A percentile compares a stretch with the other conserved stretches of the same genome.
Conservation (phyloP, 495 filamentous ascomycete species). For the Podospora pseudoanserina region DNA sequence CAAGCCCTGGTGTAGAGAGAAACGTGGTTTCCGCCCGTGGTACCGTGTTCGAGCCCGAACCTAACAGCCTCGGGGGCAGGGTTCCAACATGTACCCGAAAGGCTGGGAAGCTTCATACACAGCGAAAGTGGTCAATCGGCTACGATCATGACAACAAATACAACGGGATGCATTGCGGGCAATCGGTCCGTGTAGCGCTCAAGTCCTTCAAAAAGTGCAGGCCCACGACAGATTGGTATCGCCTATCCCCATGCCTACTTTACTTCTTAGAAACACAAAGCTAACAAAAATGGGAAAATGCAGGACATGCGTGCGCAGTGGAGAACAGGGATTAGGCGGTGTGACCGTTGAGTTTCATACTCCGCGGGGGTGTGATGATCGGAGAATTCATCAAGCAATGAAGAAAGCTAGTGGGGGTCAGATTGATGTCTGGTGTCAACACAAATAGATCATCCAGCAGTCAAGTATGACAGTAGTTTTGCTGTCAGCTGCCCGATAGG, state of each 20-base stretch:
- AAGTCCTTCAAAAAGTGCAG: constrained; percentile 4
- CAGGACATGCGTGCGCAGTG: constrained; percentile 10
- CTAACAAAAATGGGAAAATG: neutral
- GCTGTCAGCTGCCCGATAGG: neutral
- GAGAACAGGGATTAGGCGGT: neutral
- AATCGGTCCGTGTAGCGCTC: constrained; percentile 7
- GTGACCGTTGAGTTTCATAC: constrained; percentile 19
- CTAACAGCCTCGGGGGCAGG: neutral
- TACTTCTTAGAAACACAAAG: neutral
- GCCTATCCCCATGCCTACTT: neutral
- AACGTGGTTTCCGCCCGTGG: neutral
- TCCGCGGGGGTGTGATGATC: constrained; percentile 12
- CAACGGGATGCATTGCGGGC: constrained; percentile 16
- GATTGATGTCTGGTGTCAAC: constrained; percentile 11
- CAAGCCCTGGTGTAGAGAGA: neutral
- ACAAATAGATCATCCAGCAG: neutral
- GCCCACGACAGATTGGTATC: constrained; percentile 12
- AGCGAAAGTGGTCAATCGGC: constrained; percentile 12
- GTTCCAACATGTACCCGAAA: constrained; percentile 12
- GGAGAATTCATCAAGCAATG: constrained; percentile 6
- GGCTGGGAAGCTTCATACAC: constrained; percentile 12
- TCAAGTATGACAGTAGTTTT: neutral
- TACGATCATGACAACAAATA: constrained; percentile 9
- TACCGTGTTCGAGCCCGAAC: neutral
- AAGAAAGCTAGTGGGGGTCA: constrained; percentile 3